Base-by-base conservation (phyloP, 2,329 filamentous ascomycete species). In the Colletotrichum tropicicola region DNA sequence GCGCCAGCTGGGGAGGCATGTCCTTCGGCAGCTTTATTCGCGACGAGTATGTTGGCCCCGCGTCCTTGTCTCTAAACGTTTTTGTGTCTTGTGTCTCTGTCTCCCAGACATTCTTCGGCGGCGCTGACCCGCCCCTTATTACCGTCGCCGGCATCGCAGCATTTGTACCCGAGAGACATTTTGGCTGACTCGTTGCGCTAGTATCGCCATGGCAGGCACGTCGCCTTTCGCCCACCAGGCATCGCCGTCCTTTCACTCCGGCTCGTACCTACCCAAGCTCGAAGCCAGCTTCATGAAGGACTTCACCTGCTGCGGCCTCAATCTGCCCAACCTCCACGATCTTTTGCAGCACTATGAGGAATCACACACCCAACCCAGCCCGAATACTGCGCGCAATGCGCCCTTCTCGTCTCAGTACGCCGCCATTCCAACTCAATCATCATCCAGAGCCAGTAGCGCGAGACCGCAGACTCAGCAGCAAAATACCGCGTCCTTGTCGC, bases 221-320 rank as follows among this genome's bases (percentile, higher is more conserved):
- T 98, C 96, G n/a, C 96, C 96, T 10, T 97, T 95, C 74, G 89
- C 86, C 62, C 88, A 94, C 72, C 55, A 59, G 44, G 91, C 94
- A 77, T 97, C 94, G n/a, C 93, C 96, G 0, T 98, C 95, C 1
- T 97, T 93, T 73, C 95, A 98, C 78, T 98, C 95, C 1, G 97
- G 94, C 6, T 98, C 96, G 25, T 98, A 98, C 76, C 87, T 98
- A 2, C 95, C 94, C 9, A 98, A 97, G 78, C 89, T 98, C 74
- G 96, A 99, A 79, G 95, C 95, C 67, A 96, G 95, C 74, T 99
- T 98, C 78, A 97, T 98, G 93, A 91, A 91, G 78, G 94, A 98
- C 80, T 98, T 98, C 80, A 91, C 91, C 55, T 99, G 96, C 82
- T 99, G 96, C 80, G 94, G 94, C 73, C 88, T 93, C 72, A 95